Percentiles rank a stretch among this genome's conserved stretches.
phyloP scores from a whole-genome alignment of 805 yeast genomes.

The Pichia nanzhaoensis region DNA sequence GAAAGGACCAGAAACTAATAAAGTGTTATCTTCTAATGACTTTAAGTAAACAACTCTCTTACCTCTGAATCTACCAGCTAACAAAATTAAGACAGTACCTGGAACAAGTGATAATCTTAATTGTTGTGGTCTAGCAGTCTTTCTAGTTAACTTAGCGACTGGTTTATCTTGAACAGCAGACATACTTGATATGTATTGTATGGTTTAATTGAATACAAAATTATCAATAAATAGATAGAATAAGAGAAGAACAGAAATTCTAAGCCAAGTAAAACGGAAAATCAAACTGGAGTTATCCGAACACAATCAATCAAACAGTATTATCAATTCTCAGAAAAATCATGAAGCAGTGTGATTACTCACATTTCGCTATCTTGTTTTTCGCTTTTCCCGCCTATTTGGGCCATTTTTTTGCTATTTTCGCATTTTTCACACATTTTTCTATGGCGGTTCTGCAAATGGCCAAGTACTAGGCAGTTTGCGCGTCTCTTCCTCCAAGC shows the following conservation, averaged over 20 bases:
- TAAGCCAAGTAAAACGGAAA: too few species aligned
- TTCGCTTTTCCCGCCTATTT: too few species aligned
- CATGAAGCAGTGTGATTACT: neutral
- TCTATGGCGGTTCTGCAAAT: too few species aligned
- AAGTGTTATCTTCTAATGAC: constrained; percentile 95
- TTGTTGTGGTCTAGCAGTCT: constrained; percentile 88
- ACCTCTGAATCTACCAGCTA: constrained; percentile 99
- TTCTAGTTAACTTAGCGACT: constrained; percentile 84
- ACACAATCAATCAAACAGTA: too few species aligned
- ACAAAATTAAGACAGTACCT: constrained; percentile 61
- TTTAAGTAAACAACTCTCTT: constrained; percentile 98
- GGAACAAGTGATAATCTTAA: constrained; percentile 65
- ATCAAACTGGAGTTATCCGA: too few species aligned
- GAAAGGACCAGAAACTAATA: constrained; percentile 98
- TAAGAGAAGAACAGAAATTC: neutral
- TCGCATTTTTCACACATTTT: too few species aligned
- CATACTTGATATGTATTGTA: constrained; percentile 18
- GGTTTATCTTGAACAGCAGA: constrained; percentile 71
- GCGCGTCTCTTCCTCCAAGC: too few species aligned
- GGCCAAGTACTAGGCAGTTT: too few species aligned
- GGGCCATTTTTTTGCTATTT: too few species aligned
- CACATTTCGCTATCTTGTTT: neutral
- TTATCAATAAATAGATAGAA: neutral
- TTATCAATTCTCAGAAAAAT: too few species aligned
- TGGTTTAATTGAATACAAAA: neutral